Evolutionary conservation across 495 filamentous ascomycete genomes (phyloP), one percentile per base, ranked within the genome.

Genomic region (Penicillium macrosclerotiorum): DNA sequence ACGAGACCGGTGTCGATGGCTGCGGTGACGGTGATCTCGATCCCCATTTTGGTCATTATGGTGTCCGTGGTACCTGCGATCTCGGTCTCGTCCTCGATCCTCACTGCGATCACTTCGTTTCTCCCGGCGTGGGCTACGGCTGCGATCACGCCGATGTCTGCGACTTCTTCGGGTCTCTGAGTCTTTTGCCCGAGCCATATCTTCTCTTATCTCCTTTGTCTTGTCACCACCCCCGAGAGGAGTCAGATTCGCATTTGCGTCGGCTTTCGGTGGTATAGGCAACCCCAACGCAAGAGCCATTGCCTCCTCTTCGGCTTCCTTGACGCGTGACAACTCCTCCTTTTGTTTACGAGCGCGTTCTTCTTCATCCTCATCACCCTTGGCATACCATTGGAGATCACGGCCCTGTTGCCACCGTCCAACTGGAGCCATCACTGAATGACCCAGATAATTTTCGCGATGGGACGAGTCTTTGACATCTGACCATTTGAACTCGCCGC

Each of bases 401-500:
- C 79, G 80, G n/a, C 81, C 81, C 52, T 93, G 87, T 54, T 95
- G 90, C 93, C 94, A 98, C 37, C 93, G 88, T 8, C 93, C 93
- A 8, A 97, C 94, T 0, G 93, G 80, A 4, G 93, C 93, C 82
- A 94, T 98, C 39, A 98, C 61, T 17, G 88, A 94, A 65, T 98
- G 93, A 31, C 94, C 93, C 0, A 98, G 84, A 65, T 98, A 98
- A 67, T 98, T 96, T 62, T 98, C 92, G 55, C 93, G 89, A 56
- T 96, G 90, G 30, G 77, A 67, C 29, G 89, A 91, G 38, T 77
- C 79, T 55, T 91, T 85, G 60, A 98, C 93, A 57, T 95, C 89
- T 51, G 91, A 86, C 93, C 93, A 97, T 71, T 83, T 89, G 78
- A 98, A 97, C 63, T 94, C 88, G 70, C 81, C 85, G 59, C 84